Evolutionary conservation across 345 rosid species (phyloP).

Genomic region (Cardamine chenopodiifolia): DNA sequence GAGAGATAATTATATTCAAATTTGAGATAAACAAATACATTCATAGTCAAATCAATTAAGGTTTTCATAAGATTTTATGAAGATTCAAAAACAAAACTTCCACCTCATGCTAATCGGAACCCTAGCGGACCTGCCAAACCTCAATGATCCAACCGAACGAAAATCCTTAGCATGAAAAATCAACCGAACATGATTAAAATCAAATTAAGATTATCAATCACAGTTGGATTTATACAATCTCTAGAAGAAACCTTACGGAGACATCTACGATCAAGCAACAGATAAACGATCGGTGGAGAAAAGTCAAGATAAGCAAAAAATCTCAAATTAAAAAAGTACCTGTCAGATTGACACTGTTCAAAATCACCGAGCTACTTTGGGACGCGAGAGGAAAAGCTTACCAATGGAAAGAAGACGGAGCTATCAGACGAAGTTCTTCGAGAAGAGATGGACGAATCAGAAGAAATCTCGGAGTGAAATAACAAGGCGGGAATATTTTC

Average conservation of each 20-base stretch:
- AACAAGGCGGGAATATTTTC: constrained; percentile 31
- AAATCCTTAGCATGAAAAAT: constrained; percentile 8
- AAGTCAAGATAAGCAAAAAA: neutral
- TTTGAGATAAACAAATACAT: neutral
- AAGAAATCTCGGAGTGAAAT: neutral
- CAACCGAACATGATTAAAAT: neutral
- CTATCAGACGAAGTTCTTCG: neutral
- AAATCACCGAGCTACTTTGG: neutral
- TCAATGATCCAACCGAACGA: constrained; percentile 8
- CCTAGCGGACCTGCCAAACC: constrained; percentile 18
- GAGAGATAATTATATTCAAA: neutral
- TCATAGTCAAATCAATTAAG: neutral
- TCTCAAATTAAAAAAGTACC: neutral
- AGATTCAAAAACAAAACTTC: neutral
- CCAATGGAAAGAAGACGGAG: constrained; percentile 1
- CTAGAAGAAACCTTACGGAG: neutral
- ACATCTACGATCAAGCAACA: neutral
- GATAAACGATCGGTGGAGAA: constrained; percentile 1
- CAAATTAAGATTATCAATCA: neutral
- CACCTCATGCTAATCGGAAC: constrained; percentile 25
- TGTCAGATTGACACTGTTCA: neutral
- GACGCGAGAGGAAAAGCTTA: neutral
- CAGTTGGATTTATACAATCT: neutral
- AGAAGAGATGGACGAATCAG: neutral
- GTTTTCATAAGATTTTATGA: neutral